Evolutionary conservation across 2,329 filamentous ascomycete genomes (phyloP), one percentile per base, ranked within the genome.

Genomic region (Trichoderma sp.): DNA sequence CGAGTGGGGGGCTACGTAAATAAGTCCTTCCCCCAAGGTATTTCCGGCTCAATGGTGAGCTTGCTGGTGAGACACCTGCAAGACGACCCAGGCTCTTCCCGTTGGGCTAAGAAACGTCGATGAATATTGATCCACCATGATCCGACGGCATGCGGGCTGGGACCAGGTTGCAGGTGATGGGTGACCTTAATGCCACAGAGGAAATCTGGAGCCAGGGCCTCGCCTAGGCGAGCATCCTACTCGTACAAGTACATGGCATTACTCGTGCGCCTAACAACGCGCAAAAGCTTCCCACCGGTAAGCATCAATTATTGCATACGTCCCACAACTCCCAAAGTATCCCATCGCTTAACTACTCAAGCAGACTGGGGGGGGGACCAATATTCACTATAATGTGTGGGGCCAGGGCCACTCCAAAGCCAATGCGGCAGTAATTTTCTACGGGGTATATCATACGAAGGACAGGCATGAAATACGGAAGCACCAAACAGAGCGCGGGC

Each of bases 41-140:
- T 67, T 64, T 67, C 58, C 66, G 58, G 58, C 66, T 56, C 50
- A 64, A 64, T 64, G 61, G 52, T 64, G 61, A 64, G 61, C 52
- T 64, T 64, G 50, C 37, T 64, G 61, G 61, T 56, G 61, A 64
- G 61, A 64, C 61, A 56, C 50, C 52, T 35, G 61, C 61, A 64
- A 29, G 32, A 56, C 27, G 61, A 64, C 61, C 61, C 61, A 17
- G 60, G 60, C 60, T 54, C 60, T 42, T 54, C 48, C 35, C 60
- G 60, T 53, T 56, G 61, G 52, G 27, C 61, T 19, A 54, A 53
- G 42, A 67, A 27, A 53, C 56, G 22, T 60, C 56, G 54, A 60
- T 32, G 56, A 59, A 52, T 52, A 56, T 53, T 67, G 56, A 59
- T 67, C 64, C 64, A 67, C 64, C 45, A 27, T 54, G 64, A 67